These are phyloP conservation scores for Pseudonitzschia pungens DNA, from an alignment of 108 stramenopile genomes.

Conservation along the genomic window DNA sequence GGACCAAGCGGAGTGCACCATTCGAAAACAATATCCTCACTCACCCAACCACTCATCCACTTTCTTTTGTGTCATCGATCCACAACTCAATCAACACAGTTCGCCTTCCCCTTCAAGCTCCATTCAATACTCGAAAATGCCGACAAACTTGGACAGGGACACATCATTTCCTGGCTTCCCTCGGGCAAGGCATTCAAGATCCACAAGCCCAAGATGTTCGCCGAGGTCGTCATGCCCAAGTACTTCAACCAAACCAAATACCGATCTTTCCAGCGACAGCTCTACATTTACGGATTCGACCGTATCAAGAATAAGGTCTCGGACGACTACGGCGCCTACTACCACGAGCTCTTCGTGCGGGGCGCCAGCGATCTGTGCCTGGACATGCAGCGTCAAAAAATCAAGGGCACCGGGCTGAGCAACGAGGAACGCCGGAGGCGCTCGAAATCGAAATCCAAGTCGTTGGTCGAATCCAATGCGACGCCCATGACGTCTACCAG, in stretches of 20 bases:
- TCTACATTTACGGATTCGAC: constrained; percentile 32
- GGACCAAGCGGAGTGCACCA: no score
- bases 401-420: constrained; percentile 23
- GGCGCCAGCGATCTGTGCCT: constrained; percentile 21
- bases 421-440: constrained; percentile 11
- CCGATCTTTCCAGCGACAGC: constrained; percentile 33
- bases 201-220: constrained; percentile 61
- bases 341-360: constrained; percentile 24
- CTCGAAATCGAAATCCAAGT: background rate
- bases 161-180: constrained; percentile 56
- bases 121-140: constrained; percentile 56
- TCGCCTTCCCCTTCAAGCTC: constrained; percentile 57
- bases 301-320: constrained; percentile 23
- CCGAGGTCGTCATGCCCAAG: constrained; percentile 47
- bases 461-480: background rate
- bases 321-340: constrained; percentile 18
- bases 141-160: constrained; percentile 28
- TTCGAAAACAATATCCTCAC: no score
- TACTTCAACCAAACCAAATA: constrained; percentile 52
- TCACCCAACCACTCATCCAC: no score
- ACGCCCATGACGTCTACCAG: background rate
- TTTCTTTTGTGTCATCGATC: no score
- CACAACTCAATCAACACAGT: background rate
- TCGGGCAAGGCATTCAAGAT: constrained; percentile 72
- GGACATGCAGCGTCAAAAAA: constrained; percentile 25